Evolutionary conservation across 305 asterid species (phyloP), one percentile per base, ranked within the genome.

Genomic region (Andrographis paniculata): DNA sequence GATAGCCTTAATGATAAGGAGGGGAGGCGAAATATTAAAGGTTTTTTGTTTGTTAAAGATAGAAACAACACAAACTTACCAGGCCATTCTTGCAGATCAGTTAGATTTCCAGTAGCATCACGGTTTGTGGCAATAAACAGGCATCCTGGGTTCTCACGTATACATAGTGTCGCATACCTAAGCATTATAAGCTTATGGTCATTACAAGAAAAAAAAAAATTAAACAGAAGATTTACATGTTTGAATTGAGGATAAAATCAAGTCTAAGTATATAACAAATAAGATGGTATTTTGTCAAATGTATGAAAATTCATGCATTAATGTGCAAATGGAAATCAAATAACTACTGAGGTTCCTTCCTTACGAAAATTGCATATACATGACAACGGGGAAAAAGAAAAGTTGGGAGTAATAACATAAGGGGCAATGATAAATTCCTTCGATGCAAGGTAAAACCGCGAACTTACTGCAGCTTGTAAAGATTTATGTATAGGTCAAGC

Each of bases 101-200:
- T 85, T 56, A 85, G 71, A 73, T 89, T 73, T 49, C 95, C 97
- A 46, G 76, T 82, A 20, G 94, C 74, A 64, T 89, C 97, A 12
- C 93, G 83, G 57, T 89, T 89, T 50, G 97, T 89, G 16, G 95
- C 95, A 49, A 89, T 79, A 56, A 89, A 89, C 45, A 85, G 78
- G 72, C 97, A 89, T 56, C 97, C 95, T 0, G 97, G 94, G 71
- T 85, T 89, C 72, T 82, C 95, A 13, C 95, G 97, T 55, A 89
- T 73, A 63, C 97, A 89, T 7, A 89, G 94, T 36, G 95, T 82
- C 61, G 74, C 95, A 69, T 89, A 89, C 84, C 97, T 70, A 18
- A 52, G 55, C 1, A 33, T 52, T 11, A 65, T 41, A 55, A 6
- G 42, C 36, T 18, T 6, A 23, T 2, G 35, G 10, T 40, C n/a